Evolutionary conservation across 2,329 filamentous ascomycete species (phyloP).

Genomic region (Xylariaceae sp.): DNA sequence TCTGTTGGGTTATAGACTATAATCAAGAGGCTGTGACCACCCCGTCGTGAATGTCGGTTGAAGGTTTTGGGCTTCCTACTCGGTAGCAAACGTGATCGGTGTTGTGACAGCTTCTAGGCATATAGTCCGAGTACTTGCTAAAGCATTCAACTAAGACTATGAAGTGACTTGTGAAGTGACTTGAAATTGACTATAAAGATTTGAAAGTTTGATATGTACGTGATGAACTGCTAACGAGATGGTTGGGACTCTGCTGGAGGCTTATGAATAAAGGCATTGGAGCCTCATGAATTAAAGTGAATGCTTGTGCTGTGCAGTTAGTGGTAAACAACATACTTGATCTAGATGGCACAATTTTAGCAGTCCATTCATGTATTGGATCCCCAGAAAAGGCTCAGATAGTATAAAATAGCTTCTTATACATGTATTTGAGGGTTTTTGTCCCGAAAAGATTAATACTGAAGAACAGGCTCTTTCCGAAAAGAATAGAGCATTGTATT

Average conservation of each 20-base stretch:
- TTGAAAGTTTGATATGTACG: no score
- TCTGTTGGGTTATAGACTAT: neutral
- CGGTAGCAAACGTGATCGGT: neutral
- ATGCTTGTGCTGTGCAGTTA: slow-evolving; percentile 18
- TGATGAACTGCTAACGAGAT: neutral
- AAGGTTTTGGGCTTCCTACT: neutral
- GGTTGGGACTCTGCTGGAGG: neutral
- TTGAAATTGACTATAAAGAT: no score
- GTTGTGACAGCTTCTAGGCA: neutral
- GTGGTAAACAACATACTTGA: slow-evolving; percentile 1
- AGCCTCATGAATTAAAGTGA: slow-evolving; percentile 6
- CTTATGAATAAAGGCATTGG: neutral
- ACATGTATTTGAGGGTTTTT: neutral
- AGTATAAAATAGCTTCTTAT: neutral
- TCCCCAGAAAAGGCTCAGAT: neutral
- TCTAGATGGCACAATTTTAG: neutral
- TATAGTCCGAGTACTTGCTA: no score
- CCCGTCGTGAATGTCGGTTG: neutral
- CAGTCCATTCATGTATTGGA: neutral
- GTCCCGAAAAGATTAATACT: neutral
- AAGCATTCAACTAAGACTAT: no score
- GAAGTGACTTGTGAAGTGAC: neutral
- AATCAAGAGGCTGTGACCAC: no score
- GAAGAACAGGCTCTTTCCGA: neutral
- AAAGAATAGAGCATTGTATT: slow-evolving; percentile 16